phyloP scores from a whole-genome alignment of 768 basidiomycete genomes.

The Mycena floridula region DNA sequence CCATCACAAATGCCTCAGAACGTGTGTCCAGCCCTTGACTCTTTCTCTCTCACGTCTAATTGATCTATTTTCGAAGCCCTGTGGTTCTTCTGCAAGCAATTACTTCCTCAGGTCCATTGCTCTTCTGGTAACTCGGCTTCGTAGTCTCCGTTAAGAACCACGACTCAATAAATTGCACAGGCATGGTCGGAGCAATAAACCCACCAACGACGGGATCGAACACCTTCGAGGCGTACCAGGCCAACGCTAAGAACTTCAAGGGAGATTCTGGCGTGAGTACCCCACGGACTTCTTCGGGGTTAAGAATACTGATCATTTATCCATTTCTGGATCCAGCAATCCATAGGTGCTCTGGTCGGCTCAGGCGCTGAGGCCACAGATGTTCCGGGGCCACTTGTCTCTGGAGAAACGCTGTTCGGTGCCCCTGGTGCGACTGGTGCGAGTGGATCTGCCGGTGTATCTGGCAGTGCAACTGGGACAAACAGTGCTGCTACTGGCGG shows the following conservation, averaged over 20 bases:
- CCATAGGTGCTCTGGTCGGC: slow-evolving; percentile 33
- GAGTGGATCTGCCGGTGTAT: neutral
- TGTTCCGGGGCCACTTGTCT: slow-evolving; percentile 30
- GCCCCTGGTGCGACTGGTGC: slow-evolving; percentile 13
- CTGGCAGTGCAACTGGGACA: too few species aligned
- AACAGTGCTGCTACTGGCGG: too few species aligned
- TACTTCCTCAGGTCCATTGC: slow-evolving; percentile 34
- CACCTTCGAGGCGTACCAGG: slow-evolving; percentile 32
- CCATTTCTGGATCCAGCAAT: slow-evolving; percentile 29
- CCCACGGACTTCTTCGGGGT: neutral
- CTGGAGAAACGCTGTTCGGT: slow-evolving; percentile 23
- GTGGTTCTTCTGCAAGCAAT: slow-evolving; percentile 57
- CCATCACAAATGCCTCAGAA: slow-evolving; percentile 37
- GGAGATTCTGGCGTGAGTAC: slow-evolving; percentile 27
- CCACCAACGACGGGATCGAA: slow-evolving; percentile 35
- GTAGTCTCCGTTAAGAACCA: neutral
- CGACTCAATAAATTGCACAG: slow-evolving; percentile 10
- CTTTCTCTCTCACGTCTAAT: too few species aligned
- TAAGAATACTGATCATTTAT: neutral
- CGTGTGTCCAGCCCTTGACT: slow-evolving; percentile 27
- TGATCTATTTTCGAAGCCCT: slow-evolving; percentile 37
- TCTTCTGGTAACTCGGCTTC: neutral
- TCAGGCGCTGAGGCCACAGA: slow-evolving; percentile 43
- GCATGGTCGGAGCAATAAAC: slow-evolving; percentile 51
- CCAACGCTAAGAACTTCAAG: slow-evolving; percentile 22